phyloP scores from a whole-genome alignment of 371 early-diverging fungal genomes.

The Syncephalastrum contaminatum region DNA sequence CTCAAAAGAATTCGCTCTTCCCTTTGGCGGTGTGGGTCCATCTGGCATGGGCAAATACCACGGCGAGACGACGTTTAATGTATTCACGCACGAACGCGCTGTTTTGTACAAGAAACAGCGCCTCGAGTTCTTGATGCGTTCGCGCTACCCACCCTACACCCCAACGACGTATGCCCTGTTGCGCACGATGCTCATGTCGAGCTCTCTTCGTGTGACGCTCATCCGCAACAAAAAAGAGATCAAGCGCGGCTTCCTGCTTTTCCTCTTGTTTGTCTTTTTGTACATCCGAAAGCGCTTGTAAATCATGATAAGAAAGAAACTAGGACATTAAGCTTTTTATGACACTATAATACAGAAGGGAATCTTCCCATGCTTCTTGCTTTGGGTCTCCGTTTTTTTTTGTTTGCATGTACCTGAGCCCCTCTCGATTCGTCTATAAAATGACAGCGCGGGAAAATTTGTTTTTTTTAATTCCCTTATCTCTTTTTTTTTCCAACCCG shows the following conservation, averaged over 20 bases:
- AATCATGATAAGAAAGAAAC: not conserved
- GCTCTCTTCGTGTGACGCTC: constrained; percentile 29
- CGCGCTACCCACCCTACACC: constrained; percentile 67
- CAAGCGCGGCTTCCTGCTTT: constrained; percentile 7
- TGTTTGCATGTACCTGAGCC: no score
- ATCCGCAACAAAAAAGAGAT: constrained; percentile 19
- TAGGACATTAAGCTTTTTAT: no score
- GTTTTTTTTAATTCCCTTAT: no score
- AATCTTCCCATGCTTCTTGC: no score
- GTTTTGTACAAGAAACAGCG: constrained; percentile 53
- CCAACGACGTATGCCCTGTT: constrained; percentile 33
- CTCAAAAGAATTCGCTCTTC: constrained; percentile 55
- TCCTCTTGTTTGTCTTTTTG: constrained; percentile 10
- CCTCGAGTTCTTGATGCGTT: constrained; percentile 30
- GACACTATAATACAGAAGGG: no score
- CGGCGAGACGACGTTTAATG: constrained; percentile 73
- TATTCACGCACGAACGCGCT: constrained; percentile 72
- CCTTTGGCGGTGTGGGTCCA: constrained; percentile 92
- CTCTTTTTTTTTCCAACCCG: no score
- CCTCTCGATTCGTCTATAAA: no score
- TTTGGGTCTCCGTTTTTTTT: no score
- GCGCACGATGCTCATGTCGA: constrained; percentile 32
- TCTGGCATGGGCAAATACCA: constrained; percentile 91
- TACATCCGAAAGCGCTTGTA: constrained; percentile 9
- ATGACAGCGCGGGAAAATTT: no score